Evolutionary conservation across 495 filamentous ascomycete genomes (phyloP).

Genomic region (Xylaria telfairii): DNA sequence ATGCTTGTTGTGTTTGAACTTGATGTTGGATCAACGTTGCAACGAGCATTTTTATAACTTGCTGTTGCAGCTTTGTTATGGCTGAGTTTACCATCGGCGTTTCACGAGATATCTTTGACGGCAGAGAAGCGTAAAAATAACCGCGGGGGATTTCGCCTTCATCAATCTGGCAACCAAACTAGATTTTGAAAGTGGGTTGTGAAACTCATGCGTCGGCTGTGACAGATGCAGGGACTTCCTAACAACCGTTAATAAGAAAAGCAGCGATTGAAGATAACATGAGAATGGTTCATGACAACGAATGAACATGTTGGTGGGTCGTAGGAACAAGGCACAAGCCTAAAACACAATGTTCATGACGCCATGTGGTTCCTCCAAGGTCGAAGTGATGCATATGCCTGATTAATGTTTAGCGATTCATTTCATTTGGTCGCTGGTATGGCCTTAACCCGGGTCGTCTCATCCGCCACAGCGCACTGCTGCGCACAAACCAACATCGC

Average conservation of each 20-base stretch:
- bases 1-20: neutral
- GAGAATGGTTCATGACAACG: neutral
- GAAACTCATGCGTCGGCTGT: constrained; percentile 11
- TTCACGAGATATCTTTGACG: neutral
- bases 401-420: neutral
- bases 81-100: neutral
- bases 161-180: constrained; percentile 1
- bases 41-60: neutral
- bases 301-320: constrained; percentile 11
- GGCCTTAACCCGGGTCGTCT: constrained; percentile 13
- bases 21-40: neutral
- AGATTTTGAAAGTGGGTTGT: neutral
- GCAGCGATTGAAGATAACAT: neutral
- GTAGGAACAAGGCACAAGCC: constrained; percentile 17
- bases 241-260: neutral
- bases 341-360: constrained; percentile 6
- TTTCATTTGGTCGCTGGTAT: neutral
- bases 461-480: constrained; percentile 14
- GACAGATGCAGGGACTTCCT: neutral
- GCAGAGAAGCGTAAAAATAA: constrained; percentile 7
- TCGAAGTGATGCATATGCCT: neutral
- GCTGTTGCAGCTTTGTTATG: neutral
- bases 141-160: neutral
- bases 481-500: neutral
- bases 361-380: neutral